Base-by-base conservation (phyloP, 306 rosid genomes). In the Vicia faba region DNA sequence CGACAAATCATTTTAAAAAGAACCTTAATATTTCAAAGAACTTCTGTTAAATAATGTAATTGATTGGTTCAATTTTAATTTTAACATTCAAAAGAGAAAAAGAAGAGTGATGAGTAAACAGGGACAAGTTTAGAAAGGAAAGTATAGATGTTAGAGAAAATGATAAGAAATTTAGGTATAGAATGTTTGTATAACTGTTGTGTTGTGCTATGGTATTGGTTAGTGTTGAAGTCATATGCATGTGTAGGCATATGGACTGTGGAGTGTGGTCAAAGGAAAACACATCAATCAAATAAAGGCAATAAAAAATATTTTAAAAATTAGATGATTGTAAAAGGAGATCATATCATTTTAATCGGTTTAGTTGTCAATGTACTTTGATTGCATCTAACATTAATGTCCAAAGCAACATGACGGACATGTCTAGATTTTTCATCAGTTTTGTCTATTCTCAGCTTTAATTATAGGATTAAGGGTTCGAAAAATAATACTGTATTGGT, bases 181-280 rank as follows among this genome's bases (percentile, higher is more conserved):
- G 54, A 46, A 48, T 16, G 55, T 18, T 18, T 18, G 55, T 49
- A 8, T 49, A 49, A 49, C 26, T 18, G 5, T 18, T 49, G 12
- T 18, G 12, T 9, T 49, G 12, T 18, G 25, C 4, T 8, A 49
- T 49, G 55, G 55, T 18, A 18, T 51, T 50, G n/a, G 57, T 50
- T 19, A 50, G 12, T 19, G 5, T 50, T 50, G n/a, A 51, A 51
- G 57, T 13, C 31, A 48, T 48, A 16, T 48, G 55, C 55, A 51
- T 51, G 57, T 51, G 31, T 19, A 20, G 7, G 28, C 26, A 20
- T 20, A 51, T 51, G 57, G 13, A 50, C 13, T 50, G 31, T 51
- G 29, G 57, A 51, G 29, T 51, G 57, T 19, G 31, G n/a, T 51
- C 57, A 51, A 51, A 51, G 29, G 57, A 19, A 51, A 51, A 20